Evolutionary conservation across 2,329 filamentous ascomycete species (phyloP), one percentile per base, ranked within the genome.

Genomic region (Aspergillus fumigatus): DNA sequence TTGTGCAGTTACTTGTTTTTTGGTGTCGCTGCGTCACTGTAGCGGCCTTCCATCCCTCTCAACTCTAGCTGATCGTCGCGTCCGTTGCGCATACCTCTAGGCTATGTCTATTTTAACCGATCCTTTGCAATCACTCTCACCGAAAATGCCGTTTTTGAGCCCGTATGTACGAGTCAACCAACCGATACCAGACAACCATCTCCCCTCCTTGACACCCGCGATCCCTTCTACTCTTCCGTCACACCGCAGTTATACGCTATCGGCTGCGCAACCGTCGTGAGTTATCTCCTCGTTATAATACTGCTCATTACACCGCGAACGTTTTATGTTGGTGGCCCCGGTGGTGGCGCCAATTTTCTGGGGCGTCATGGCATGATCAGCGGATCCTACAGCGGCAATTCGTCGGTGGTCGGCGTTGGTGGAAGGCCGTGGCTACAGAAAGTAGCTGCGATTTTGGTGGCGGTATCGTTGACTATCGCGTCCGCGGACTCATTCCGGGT

Each of bases 231-330:
- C 74, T 88, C 92, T 54, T 96, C 92, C 40, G 92, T 90, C 21
- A 93, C 94, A 48, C 93, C 94, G 14, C 92, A 96, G 74, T 88
- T 90, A 67, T 99, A 97, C 70, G 92, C 92, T 48, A 88, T 97
- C 53, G 92, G 92, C 55, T 90, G 92, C 17, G 91, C 91, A 19
- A 97, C 92, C 0, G 88, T 96, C 54, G 88, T 96, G 51, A 88
- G 92, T 50, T 97, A 95, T 76, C 88, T 95, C 70, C 84, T 97
- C 49, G 88, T 97, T 64, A 90, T 96, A 61, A 95, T 97, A 83
- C 85, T 97, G 40, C 85, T 96, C 69, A 92, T 97, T 66, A 96
- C 92, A 0, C 93, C 93, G n/a, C 86, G 93, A 52, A 96, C 94
- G 3, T 96, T 94, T 72, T 87, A 96, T 60, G 86, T 95, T 57